These are phyloP conservation scores for Pochonia chlamydosporia DNA, from an alignment of 2,329 filamentous ascomycete genomes.

Conservation along the genomic window DNA sequence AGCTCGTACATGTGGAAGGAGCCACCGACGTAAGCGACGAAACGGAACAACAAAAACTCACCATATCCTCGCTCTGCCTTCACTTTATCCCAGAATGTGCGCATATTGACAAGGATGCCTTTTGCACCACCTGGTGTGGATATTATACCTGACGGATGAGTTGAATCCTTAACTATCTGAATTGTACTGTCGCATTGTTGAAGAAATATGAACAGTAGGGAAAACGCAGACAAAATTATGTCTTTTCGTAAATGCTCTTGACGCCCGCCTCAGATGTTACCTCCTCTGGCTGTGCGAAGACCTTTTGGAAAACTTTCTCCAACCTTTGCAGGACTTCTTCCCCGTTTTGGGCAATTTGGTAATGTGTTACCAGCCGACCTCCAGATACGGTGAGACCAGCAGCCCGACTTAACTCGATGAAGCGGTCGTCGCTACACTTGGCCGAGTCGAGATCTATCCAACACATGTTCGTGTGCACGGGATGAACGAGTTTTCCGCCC, in stretches of 20 bases:
- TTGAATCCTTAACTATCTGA: too few relatives aligned
- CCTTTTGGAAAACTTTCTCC: slow-evolving; percentile 44
- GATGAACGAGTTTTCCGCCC: slow-evolving; percentile 62
- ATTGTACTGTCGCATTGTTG: too few relatives aligned
- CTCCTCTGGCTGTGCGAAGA: slow-evolving; percentile 18
- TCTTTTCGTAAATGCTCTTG: slow-evolving; percentile 5
- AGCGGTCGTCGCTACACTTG: slow-evolving; percentile 34
- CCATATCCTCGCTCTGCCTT: too few relatives aligned
- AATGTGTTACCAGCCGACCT: slow-evolving; percentile 41
- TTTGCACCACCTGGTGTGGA: too few relatives aligned
- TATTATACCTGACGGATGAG: too few relatives aligned
- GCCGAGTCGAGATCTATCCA: slow-evolving; percentile 70
- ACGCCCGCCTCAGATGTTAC: not conserved
- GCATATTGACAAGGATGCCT: too few relatives aligned
- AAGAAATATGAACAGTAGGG: not conserved
- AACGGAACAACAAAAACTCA: too few relatives aligned
- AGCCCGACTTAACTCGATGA: slow-evolving; percentile 33
- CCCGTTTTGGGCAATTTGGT: slow-evolving; percentile 56
- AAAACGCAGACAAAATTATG: not conserved
- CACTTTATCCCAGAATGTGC: too few relatives aligned
- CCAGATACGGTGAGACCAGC: slow-evolving; percentile 36
- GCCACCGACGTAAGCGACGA: not conserved
- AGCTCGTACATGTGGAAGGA: slow-evolving; percentile 7
- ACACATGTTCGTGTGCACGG: slow-evolving; percentile 87
- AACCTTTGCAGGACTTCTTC: slow-evolving; percentile 55